Conservation (phyloP, 345 rosid species). For the Eucalyptus albens region DNA sequence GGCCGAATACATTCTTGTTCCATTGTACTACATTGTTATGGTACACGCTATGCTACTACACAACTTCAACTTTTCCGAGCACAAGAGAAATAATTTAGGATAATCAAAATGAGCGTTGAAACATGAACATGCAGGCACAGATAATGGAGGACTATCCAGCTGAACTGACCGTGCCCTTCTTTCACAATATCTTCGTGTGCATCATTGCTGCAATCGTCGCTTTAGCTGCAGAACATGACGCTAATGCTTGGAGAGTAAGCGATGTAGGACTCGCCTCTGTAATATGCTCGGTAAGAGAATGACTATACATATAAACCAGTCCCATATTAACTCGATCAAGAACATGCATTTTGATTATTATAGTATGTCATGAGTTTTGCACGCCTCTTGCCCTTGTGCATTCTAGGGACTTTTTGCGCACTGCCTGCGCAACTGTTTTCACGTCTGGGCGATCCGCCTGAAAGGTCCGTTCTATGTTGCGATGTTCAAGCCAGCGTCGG, state of each 20-base stretch:
- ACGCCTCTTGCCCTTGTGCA: not conserved
- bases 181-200: conserved; percentile 50
- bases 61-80: not conserved
- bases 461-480: conserved; percentile 71
- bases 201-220: conserved; percentile 42
- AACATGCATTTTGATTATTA: not conserved
- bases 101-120: not conserved
- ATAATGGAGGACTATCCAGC: conserved; percentile 83
- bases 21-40: conserved; percentile 85
- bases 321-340: not conserved
- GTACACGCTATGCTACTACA: conserved; percentile 2
- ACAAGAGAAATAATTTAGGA: not conserved
- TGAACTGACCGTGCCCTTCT: conserved; percentile 65
- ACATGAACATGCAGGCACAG: conserved; percentile 35
- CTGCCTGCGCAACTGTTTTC: conserved; percentile 35
- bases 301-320: not conserved
- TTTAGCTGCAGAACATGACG: conserved; percentile 29
- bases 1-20: conserved; percentile 45
- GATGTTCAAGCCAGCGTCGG: conserved; percentile 62
- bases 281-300: conserved; percentile 59
- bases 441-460: conserved; percentile 45
- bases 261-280: conserved; percentile 53
- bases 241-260: conserved; percentile 48
- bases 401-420: conserved; percentile 55
- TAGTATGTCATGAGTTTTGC: not conserved